Evolutionary conservation across 1,284 basidiomycete genomes (phyloP), one percentile per base, ranked within the genome.

Genomic region (Tetrapyrgos nigripes): DNA sequence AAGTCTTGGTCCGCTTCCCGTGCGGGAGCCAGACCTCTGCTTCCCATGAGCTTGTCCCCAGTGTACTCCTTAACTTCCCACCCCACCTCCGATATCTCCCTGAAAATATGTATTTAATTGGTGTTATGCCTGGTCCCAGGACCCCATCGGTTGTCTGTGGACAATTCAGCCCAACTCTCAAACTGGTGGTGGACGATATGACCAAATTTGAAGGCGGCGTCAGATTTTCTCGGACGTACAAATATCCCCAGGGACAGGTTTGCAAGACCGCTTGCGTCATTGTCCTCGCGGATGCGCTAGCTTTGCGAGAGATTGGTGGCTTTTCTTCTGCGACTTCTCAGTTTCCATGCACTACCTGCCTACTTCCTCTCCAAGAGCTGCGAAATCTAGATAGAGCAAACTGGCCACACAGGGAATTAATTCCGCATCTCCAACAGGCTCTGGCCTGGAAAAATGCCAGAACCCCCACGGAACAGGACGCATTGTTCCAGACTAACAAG

Each of bases 211-310:
- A 71, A 70, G 52, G 59, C 17, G 77, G 76, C 1, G 58, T 75
- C 4, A 53, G 43, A 17, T 67, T 71, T 23, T 58, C 66, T 1
- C 49, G 57, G 4, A 76, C 74, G 3, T 28, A 49, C 3, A 21
- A 54, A 6, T 58, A 63, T 55, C 56, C 47, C 2, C 10, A 43
- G 40, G 73, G 73, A 3, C 57, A 65, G 1, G 10, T 55, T 0
- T 50, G 73, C 14, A 50, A 60, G 0, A 59, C 57, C 26, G 68
- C 68, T 1, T 37, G 75, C 9, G 35, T 72, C 4, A 57, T 66
- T n/a, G 23, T 75, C 2, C 60, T 77, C 13, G 70, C 62, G 29
- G 71, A 76, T 54, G 48, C 73, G n/a, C 62, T 60, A 4, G 73
- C 68, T 19, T 60, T 66, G 8, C 53, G 65, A 10, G 68, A 75